Base-by-base conservation (phyloP, 129 eudicot genomes). In the Escallonia herrerae region DNA sequence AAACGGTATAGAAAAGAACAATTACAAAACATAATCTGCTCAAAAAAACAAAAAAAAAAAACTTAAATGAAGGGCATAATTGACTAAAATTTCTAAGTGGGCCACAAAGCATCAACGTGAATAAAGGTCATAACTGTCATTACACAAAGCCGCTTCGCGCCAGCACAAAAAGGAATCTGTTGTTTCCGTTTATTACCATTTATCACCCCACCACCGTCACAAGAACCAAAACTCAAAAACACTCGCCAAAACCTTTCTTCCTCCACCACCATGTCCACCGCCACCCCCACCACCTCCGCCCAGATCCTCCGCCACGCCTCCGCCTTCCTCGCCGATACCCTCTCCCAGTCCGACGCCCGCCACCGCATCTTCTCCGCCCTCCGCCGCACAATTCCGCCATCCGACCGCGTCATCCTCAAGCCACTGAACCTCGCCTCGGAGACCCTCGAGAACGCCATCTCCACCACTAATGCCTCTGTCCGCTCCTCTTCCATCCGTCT, bases 401-500 rank as follows among this genome's bases (percentile, higher is more conserved):
- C 84, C 15, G 51, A 72, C 68, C 65, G 80, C 22, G 58, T 42
- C 55, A 68, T 60, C 60, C 40, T 67, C 55, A 84, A 74, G 43
- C 83, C 81, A 7, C 80, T 87, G 10, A 82, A 63, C 42, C 68
- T 84, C 42, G 85, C 85, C 5, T 48, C 72, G 1, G 76, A 88
- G 63, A 77, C 96, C 8, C 71, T 88, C 42, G 93, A 88, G 85
- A 82, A 68, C 69, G 82, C 87, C 15, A 65, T 84, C 9, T 68
- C 81, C 58, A 82, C 77, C 39, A 13, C 78, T 53, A 69, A 61
- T 55, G 2, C 78, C 49, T 62, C 91, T 46, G 66, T 70, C 33
- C 72, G 47, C 44, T 69, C 82, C 52, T 81, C 95, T 3, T 84
- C 96, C 37, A 89, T 88, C 68, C 84, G 83, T n/a, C 70, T 85